phyloP scores from a whole-genome alignment of 306 rosid genomes.

The Cercis canadensis region DNA sequence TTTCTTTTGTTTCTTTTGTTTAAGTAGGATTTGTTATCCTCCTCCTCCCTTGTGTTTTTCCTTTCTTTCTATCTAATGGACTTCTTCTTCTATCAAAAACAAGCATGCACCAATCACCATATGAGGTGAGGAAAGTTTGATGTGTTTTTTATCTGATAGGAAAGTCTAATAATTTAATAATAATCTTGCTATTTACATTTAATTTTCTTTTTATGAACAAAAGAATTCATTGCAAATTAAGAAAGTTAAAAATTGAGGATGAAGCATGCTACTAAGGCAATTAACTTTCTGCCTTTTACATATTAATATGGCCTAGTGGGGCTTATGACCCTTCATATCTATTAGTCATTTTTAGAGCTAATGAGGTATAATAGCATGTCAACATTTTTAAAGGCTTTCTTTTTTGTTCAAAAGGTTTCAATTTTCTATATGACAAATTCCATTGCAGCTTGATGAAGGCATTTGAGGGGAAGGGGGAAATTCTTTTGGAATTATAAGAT shows the following conservation, averaged over 20 bases:
- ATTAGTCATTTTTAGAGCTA: background rate
- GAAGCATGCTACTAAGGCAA: slow-evolving; percentile 24
- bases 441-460: background rate
- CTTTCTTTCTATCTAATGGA: no score
- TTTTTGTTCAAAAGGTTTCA: background rate
- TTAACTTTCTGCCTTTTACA: background rate
- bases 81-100: no score
- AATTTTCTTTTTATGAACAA: no score
- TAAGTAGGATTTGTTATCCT: no score
- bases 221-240: no score
- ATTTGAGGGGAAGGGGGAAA: background rate
- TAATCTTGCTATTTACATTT: no score
- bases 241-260: slow-evolving; percentile 69
- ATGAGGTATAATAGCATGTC: background rate
- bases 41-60: no score
- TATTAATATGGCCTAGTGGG: no score
- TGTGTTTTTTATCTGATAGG: background rate
- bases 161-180: background rate
- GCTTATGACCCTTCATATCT: background rate
- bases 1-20: no score
- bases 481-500: no score
- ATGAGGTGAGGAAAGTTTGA: background rate
- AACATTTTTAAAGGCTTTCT: background rate
- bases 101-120: background rate
- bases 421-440: background rate